A percentile compares a stretch with the other conserved stretches of the same genome.
Evolutionary conservation across 2,329 filamentous ascomycete genomes (phyloP).

Genomic region (Penicillium sp.): DNA sequence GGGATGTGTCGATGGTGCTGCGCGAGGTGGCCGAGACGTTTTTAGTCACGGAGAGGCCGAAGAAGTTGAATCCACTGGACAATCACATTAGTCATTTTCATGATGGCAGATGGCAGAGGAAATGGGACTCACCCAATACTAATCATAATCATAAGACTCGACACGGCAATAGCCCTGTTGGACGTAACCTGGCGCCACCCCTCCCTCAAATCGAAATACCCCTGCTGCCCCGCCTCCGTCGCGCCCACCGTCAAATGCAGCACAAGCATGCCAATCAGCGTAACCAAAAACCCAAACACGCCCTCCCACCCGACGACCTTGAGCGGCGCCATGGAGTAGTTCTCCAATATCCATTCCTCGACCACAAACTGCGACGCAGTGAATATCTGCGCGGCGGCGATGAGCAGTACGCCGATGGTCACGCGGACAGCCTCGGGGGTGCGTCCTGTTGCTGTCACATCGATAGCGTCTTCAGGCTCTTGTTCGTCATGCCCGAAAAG

Average conservation of each 20-base stretch:
- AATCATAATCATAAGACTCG: conserved; percentile 90
- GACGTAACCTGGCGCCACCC: conserved; percentile 76
- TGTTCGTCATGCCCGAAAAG: conserved; percentile 64
- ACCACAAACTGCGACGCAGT: conserved; percentile 94
- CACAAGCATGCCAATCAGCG: conserved; percentile 71
- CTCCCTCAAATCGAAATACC: conserved; percentile 87
- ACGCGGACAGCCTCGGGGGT: conserved; percentile 62
- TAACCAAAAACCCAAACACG: conserved; percentile 80
- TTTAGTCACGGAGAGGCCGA: conserved; percentile 88
- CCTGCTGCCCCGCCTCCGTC: conserved; percentile 68
- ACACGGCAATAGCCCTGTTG: conserved; percentile 66
- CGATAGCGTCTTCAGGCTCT: conserved; percentile 28
- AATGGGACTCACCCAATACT: conserved; percentile 73
- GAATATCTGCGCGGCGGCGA: conserved; percentile 93
- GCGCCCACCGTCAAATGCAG: conserved; percentile 73
- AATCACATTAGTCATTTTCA: not conserved
- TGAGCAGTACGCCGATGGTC: conserved; percentile 79
- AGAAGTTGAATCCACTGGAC: conserved; percentile 91
- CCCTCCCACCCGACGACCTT: conserved; percentile 96
- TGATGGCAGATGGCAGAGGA: not conserved
- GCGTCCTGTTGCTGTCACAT: conserved; percentile 34
- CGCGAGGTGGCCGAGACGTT: conserved; percentile 86
- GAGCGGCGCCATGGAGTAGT: conserved; percentile 76
- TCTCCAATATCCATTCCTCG: conserved; percentile 87
- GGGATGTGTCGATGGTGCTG: conserved; percentile 95